Base-by-base conservation (phyloP, 108 stramenopile genomes). In the Nannochloropsis gaditana region DNA sequence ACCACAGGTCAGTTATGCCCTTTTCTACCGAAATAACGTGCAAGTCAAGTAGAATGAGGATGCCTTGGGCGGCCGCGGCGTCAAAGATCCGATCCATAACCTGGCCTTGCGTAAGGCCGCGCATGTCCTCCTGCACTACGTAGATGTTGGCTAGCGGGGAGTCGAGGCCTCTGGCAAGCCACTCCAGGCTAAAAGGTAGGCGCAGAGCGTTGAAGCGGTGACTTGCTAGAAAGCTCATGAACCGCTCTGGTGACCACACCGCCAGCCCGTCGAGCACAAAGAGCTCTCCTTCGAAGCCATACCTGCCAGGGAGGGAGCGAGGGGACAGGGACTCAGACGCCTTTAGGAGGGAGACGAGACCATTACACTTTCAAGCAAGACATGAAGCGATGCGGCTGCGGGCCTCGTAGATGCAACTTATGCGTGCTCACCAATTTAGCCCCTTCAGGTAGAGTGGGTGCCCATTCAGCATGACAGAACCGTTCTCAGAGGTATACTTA, bases 181-280 rank as follows among this genome's bases (percentile, higher is more conserved):
- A 73, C 59, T 73, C 59, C 59, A 73, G 59, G n/a, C 59, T 73
- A 6, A 73, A 73, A n/a, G 59, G 59, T n/a, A 73, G 59, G 59
- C 59, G 59, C 8, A 73, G 4, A 0, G 59, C 59, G 2, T 73
- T 73, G 59, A 73, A 73, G 59, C n/a, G 59, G 59, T 73, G 59
- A 15, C 19, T 73, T n/a, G 59, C 59, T n/a, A 73, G 59, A 73
- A 73, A 73, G 3, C 15, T 15, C 59, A 73, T 73, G 59, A 73
- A 73, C 19, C n/a, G 59, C 59, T 73, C 59, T 15, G n/a, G 4
- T n/a, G 59, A 73, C 59, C 59, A 73, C 59, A n/a, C 59, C 19
- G 59, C 59, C 59, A 73, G 59, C 59, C 59, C 59, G 59, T 73
- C 59, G 3, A 73, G 59, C 15, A 73, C 59, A 73, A n/a, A 73